A percentile compares a stretch with the other conserved stretches of the same genome.
phyloP scores from a whole-genome alignment of 345 rosid species.

The Salix udensis region DNA sequence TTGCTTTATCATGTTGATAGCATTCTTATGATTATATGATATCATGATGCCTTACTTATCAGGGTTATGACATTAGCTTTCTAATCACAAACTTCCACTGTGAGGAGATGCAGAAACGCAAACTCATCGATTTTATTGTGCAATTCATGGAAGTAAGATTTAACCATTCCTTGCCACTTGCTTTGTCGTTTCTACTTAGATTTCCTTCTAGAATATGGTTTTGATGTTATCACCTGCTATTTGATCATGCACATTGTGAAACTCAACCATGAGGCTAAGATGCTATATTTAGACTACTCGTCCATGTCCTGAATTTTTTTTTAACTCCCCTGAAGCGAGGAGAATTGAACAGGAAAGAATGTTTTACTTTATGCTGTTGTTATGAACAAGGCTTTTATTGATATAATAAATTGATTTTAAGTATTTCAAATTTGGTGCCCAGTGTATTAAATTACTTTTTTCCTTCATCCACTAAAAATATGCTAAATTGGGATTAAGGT shows the following conservation, averaged over 20 bases:
- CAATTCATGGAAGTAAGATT: slow-evolving; percentile 96
- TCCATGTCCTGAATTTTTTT: too few relatives aligned
- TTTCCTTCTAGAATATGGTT: neutral
- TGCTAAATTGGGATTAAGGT: neutral
- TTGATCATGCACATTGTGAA: neutral
- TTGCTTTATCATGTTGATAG: neutral
- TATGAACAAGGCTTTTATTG: too few relatives aligned
- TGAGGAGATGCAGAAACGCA: slow-evolving; percentile 96
- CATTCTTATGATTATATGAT: neutral
- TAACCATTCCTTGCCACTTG: slow-evolving; percentile 7
- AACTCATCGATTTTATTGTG: slow-evolving; percentile 90
- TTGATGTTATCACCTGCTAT: neutral
- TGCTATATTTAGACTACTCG: too few relatives aligned
- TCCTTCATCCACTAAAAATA: neutral
- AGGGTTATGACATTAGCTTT: slow-evolving; percentile 99
- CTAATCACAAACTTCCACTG: slow-evolving; percentile 94
- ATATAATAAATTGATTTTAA: too few relatives aligned
- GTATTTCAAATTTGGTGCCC: too few relatives aligned
- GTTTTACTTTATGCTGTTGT: too few relatives aligned
- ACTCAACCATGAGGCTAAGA: neutral
- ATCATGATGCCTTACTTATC: slow-evolving; percentile 25
- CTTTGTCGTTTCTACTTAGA: neutral
- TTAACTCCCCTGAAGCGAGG: too few relatives aligned
- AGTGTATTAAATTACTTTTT: neutral
- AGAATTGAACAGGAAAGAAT: too few relatives aligned